Percentiles rank a stretch among this genome's conserved stretches.
These are phyloP conservation scores for Stenogyne calaminthoides DNA, from an alignment of 305 asterid genomes.

Conservation along the genomic window DNA sequence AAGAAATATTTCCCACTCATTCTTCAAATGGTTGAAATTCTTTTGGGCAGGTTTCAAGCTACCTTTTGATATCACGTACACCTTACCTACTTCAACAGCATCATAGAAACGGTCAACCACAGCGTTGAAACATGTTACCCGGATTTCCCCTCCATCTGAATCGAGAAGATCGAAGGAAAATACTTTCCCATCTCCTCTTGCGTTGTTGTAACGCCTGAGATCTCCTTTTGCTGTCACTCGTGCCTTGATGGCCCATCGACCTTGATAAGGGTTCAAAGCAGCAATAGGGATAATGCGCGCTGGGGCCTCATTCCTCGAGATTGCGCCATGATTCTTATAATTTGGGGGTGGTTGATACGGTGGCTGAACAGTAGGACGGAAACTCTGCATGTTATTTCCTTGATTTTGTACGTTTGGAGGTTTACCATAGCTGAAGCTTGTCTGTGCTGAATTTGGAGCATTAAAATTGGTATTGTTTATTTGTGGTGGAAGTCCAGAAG, in stretches of 20 bases:
- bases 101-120: conserved; percentile 84
- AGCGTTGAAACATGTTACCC: conserved; percentile 91
- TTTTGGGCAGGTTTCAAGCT: conserved; percentile 91
- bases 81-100: conserved; percentile 74
- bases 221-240: conserved; percentile 96
- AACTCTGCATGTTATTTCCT: conserved; percentile 49
- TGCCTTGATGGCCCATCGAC: conserved; percentile 98
- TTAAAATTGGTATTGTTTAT: conserved; percentile 38
- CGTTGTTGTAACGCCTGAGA: conserved; percentile 84
- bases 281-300: conserved; percentile 91
- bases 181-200: conserved; percentile 95
- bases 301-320: conserved; percentile 96
- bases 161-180: conserved; percentile 96
- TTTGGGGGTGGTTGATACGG: conserved; percentile 91
- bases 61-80: conserved; percentile 89
- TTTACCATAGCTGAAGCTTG: conserved; percentile 41
- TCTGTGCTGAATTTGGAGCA: conserved; percentile 42
- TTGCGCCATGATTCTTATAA: conserved; percentile 80
- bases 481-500: conserved; percentile 42
- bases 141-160: conserved; percentile 94
- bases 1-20: conserved; percentile 91
- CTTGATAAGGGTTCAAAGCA: conserved; percentile 96
- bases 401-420: conserved; percentile 40
- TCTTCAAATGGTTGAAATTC: conserved; percentile 92
- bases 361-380: conserved; percentile 80